Evolutionary conservation across 176 grass and related monocot species (phyloP).

Genomic region (Guadua angustifolia): DNA sequence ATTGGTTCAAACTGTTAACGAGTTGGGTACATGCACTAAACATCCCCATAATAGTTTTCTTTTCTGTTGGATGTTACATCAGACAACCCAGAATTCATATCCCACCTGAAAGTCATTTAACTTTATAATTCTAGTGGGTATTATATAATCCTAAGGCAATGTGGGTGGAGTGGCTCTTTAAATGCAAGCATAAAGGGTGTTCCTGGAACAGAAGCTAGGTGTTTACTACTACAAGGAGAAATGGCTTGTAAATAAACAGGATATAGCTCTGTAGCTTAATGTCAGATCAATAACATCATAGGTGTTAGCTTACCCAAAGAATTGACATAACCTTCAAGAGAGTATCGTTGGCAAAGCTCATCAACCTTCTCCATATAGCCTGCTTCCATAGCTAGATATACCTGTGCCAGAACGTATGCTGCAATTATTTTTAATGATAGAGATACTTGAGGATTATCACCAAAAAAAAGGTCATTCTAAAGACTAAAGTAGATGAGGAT

Average conservation of each 20-base stretch:
- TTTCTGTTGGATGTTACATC: neutral
- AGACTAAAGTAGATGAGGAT: neutral
- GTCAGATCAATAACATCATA: slow-evolving; percentile 7
- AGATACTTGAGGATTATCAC: neutral
- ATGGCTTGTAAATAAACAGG: slow-evolving; percentile 9
- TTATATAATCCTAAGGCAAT: slow-evolving; percentile 12
- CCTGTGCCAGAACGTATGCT: slow-evolving; percentile 45
- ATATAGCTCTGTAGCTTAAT: slow-evolving; percentile 24
- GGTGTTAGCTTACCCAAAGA: slow-evolving; percentile 65
- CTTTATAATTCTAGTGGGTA: slow-evolving; percentile 3
- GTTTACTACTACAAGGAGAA: slow-evolving; percentile 9
- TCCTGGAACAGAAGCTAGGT: slow-evolving; percentile 3
- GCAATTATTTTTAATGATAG: neutral
- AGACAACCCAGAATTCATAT: neutral
- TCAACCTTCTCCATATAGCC: slow-evolving; percentile 92
- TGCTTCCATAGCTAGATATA: slow-evolving; percentile 96
- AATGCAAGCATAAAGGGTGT: slow-evolving; percentile 11
- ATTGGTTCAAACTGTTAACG: slow-evolving; percentile 1
- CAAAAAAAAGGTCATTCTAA: neutral
- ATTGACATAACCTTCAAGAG: slow-evolving; percentile 81
- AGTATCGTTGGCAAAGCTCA: slow-evolving; percentile 80
- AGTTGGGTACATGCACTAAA: neutral
- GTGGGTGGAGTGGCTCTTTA: neutral
- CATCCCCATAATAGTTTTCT: slow-evolving; percentile 4
- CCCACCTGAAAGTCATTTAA: neutral